Base-by-base conservation (phyloP, 257 asterid species). In the Solanum ahanhuiri region DNA sequence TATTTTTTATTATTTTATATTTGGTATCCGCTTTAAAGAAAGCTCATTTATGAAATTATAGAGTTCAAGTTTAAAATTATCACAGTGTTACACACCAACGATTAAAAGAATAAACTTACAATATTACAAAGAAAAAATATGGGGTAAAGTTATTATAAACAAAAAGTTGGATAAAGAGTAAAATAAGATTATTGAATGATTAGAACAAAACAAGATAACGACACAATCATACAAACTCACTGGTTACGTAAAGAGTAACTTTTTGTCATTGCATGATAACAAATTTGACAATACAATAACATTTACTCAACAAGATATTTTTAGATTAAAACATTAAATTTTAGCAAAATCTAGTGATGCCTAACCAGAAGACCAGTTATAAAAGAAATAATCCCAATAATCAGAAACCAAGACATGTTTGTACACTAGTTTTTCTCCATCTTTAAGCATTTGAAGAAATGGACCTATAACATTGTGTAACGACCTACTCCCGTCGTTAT, bases 321-420 rank as follows among this genome's bases (percentile, higher is more conserved):
- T 31, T 64, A 25, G 12, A 64, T 64, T 64, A 25, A 64, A 64
- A 31, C 28, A n/a, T 92, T 88, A 91, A 8, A 91, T 70, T 87
- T 86, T 89, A 7, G 90, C 93, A 85, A 54, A 90, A 33, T 93
- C 91, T 33, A 91, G 77, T 2, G 94, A 86, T 37, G 84, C 83
- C 85, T 91, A 91, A 15, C 92, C 92, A 82, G 90, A 91, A 63
- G 90, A 91, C 14, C 89, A 89, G 69, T 89, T 92, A 72, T 92
- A 48, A 41, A 91, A 89, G 86, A 93, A 93, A 88, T 92, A 77
- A 63, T 88, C 86, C 89, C 91, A 92, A 76, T 92, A 93, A 82
- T 93, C 93, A 0, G 89, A 86, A 88, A 79, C 90, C 20, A 87
- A 34, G 35, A 93, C 63, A 4, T 82, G 87, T 84, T 87, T 93